These are phyloP conservation scores for Pascua sp. DNA, from an alignment of 1,284 basidiomycete species.

Conservation along the genomic window DNA sequence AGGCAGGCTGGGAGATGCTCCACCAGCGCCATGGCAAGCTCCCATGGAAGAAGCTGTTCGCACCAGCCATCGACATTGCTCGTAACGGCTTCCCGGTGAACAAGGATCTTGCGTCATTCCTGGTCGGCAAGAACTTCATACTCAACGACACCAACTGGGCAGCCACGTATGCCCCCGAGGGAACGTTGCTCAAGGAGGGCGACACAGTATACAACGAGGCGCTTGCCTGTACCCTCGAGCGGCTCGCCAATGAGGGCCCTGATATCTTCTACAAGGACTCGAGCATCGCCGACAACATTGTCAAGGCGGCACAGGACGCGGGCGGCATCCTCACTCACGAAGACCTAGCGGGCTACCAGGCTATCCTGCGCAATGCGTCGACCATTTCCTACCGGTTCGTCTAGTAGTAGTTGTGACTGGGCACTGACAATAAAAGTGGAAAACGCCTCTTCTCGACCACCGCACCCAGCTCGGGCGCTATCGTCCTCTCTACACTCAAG, in stretches of 20 bases:
- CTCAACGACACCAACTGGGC: slow-evolving; percentile 36
- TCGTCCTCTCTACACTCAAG: slow-evolving; percentile 34
- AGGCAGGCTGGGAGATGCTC: slow-evolving; percentile 60
- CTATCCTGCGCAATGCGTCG: slow-evolving; percentile 21
- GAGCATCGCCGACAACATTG: slow-evolving; percentile 34
- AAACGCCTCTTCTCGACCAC: slow-evolving; percentile 32
- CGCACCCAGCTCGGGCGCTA: slow-evolving; percentile 31
- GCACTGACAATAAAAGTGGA: slow-evolving; percentile 10
- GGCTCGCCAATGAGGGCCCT: slow-evolving; percentile 29
- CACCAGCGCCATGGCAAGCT: slow-evolving; percentile 67
- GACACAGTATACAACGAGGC: slow-evolving; percentile 19
- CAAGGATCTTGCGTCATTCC: slow-evolving; percentile 31
- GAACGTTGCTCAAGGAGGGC: slow-evolving; percentile 20
- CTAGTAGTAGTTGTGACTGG: not conserved
- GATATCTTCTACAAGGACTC: slow-evolving; percentile 38
- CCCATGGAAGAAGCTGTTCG: slow-evolving; percentile 68
- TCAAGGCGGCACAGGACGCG: slow-evolving; percentile 22
- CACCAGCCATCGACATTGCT: slow-evolving; percentile 69
- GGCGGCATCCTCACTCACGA: slow-evolving; percentile 41
- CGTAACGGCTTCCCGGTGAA: slow-evolving; percentile 63
- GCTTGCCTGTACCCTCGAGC: slow-evolving; percentile 27
- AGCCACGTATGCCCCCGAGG: slow-evolving; percentile 32
- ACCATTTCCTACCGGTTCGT: slow-evolving; percentile 28
- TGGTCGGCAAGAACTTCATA: slow-evolving; percentile 26
- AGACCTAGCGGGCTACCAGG: slow-evolving; percentile 31